Evolutionary conservation across 495 filamentous ascomycete species (phyloP).

Genomic region (Trichoderma virens): DNA sequence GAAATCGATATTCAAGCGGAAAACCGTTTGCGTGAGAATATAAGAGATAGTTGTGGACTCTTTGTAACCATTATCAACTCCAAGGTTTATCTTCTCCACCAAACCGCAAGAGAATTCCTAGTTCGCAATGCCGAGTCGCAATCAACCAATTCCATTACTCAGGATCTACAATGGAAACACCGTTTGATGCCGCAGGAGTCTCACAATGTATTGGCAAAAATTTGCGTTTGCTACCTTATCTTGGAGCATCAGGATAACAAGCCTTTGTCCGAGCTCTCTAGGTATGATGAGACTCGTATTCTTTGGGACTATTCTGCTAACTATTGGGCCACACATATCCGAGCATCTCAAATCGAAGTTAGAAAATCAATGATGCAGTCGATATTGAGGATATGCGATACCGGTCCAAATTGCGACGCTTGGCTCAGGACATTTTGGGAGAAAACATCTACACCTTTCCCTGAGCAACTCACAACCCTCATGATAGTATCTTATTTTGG

Average conservation of each 20-base stretch:
- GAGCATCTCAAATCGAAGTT: not conserved
- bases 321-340: slow-evolving; percentile 26
- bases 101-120: slow-evolving; percentile 24
- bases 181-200: not conserved
- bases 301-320: slow-evolving; percentile 28
- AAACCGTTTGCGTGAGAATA: slow-evolving; percentile 9
- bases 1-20: slow-evolving; percentile 16
- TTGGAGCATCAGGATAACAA: not conserved
- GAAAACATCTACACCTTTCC: not conserved
- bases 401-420: not conserved
- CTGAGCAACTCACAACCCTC: not conserved
- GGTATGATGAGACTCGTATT: slow-evolving; percentile 19
- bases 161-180: slow-evolving; percentile 17
- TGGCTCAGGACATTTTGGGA: not conserved
- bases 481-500: slow-evolving; percentile 1
- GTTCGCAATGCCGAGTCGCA: not conserved
- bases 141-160: slow-evolving; percentile 7
- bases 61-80: slow-evolving; percentile 17
- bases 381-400: slow-evolving; percentile 1
- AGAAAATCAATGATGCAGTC: not conserved
- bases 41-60: slow-evolving; percentile 19
- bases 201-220: not conserved
- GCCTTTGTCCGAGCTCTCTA: not conserved
- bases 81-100: slow-evolving; percentile 23
- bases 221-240: not conserved